Evolutionary conservation across 2,329 filamentous ascomycete genomes (phyloP), one percentile per base, ranked within the genome.

Genomic region (Neocatenulostroma microsporum): DNA sequence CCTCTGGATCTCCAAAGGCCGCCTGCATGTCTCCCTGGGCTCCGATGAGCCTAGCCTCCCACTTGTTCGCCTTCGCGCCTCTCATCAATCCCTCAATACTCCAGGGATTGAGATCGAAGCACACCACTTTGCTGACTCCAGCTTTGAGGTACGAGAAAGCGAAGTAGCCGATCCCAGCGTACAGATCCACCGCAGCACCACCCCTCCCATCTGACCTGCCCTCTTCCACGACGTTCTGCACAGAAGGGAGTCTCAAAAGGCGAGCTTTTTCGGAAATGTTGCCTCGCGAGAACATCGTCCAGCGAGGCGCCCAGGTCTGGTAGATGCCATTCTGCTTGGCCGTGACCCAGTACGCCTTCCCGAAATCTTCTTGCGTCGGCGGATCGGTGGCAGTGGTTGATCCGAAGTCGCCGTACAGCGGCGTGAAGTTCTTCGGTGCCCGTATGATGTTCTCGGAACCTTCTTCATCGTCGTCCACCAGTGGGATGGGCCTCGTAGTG

Each of bases 141-240:
- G 81, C 73, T 41, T 67, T 70, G 5, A 80, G 73, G 61, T 94
- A 95, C 21, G 78, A 83, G 54, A 95, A 94, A 3, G 82, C 76
- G 62, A 96, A 95, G 62, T 95, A 95, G 4, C 89, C 89, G 46
- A 95, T 94, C 0, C 89, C 89, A 0, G 84, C 85, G 63, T 94
- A 95, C 41, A 96, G 65, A 59, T 96, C 89, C 1, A 93, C 74
- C 2, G 62, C 65, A 42, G 50, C 20, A 20, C 38, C 48, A 54
- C 53, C 17, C 34, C 42, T 11, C 18, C 40, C 27, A 58, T 42
- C 17, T 50, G 51, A 12, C 36, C 34, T 14, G 42, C 56, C 62
- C 43, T 66, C 59, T 11, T 37, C 49, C 5, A 56, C 50, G 10
- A 52, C 49, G 21, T 44, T 19, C 0, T 20, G 5, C 1, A 66